Evolutionary conservation across 495 filamentous ascomycete genomes (phyloP).

Genomic region (Neurospora africana): DNA sequence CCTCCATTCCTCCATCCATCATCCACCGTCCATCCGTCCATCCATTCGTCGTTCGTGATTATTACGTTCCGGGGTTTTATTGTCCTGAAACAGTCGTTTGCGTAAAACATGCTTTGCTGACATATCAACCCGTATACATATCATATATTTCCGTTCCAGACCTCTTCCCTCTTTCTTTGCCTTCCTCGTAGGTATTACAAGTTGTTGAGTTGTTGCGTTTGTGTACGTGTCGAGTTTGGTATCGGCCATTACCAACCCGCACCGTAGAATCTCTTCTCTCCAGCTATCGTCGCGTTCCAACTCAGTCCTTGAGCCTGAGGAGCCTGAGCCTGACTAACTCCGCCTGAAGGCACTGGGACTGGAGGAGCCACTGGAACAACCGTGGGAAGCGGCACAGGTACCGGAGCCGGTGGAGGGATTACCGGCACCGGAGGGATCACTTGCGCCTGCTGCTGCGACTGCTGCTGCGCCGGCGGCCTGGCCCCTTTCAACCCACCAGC

Average conservation of each 20-base stretch:
- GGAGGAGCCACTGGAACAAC: neutral
- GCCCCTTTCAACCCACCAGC: neutral
- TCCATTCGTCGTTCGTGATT: neutral
- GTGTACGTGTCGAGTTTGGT: neutral
- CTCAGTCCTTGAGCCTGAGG: neutral
- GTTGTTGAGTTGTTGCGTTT: neutral
- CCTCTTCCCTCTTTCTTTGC: neutral
- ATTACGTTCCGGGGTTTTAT: neutral
- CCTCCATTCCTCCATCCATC: neutral
- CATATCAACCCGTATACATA: neutral
- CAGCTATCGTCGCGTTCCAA: neutral
- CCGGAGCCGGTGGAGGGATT: neutral
- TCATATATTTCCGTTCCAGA: neutral
- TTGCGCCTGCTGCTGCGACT: conserved; percentile 10
- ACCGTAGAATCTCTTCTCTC: neutral
- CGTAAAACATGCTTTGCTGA: neutral
- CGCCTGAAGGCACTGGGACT: neutral
- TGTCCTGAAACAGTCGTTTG: neutral
- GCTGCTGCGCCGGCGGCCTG: neutral
- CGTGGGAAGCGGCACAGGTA: neutral
- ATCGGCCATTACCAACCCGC: neutral
- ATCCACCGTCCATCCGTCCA: neutral
- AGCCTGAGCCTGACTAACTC: neutral
- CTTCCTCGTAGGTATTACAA: neutral
- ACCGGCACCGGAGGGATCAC: neutral